Evolutionary conservation across 2,329 filamentous ascomycete genomes (phyloP).

Genomic region (Chaetomiaceae sp.): DNA sequence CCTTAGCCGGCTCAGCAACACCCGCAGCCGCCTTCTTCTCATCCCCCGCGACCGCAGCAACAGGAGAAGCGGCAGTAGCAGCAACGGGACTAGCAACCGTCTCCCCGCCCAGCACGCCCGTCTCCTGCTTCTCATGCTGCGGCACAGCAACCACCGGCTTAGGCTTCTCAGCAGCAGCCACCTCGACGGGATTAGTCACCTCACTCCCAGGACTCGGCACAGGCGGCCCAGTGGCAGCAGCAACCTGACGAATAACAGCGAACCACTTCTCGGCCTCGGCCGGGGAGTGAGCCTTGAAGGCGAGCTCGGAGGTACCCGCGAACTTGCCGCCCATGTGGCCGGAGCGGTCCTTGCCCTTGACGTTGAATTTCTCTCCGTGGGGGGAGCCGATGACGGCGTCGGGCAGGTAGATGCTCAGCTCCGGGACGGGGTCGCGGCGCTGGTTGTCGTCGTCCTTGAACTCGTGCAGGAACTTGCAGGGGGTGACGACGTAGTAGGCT

Average conservation of each 20-base stretch:
- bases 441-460: constrained; percentile 85
- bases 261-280: constrained; percentile 83
- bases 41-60: too few relatives aligned
- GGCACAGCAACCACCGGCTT: constrained; percentile 18
- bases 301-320: constrained; percentile 70
- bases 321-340: constrained; percentile 78
- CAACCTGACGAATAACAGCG: constrained; percentile 60
- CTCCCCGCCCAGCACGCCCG: constrained; percentile 15
- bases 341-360: constrained; percentile 91
- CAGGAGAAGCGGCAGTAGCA: not conserved
- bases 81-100: constrained; percentile 17
- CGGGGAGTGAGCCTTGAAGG: constrained; percentile 81
- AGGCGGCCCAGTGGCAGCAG: constrained; percentile 43
- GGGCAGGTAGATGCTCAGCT: constrained; percentile 86
- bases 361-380: constrained; percentile 78
- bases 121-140: constrained; percentile 41
- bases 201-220: constrained; percentile 31
- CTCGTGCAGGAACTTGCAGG: constrained; percentile 85
- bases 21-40: too few relatives aligned
- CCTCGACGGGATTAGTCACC: constrained; percentile 26
- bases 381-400: constrained; percentile 74
- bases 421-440: constrained; percentile 69
- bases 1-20: not conserved
- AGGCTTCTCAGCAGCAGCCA: constrained; percentile 19
- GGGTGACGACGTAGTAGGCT: constrained; percentile 86